These are phyloP conservation scores for Suillus decipiens DNA, from an alignment of 768 basidiomycete species.

Conservation along the genomic window DNA sequence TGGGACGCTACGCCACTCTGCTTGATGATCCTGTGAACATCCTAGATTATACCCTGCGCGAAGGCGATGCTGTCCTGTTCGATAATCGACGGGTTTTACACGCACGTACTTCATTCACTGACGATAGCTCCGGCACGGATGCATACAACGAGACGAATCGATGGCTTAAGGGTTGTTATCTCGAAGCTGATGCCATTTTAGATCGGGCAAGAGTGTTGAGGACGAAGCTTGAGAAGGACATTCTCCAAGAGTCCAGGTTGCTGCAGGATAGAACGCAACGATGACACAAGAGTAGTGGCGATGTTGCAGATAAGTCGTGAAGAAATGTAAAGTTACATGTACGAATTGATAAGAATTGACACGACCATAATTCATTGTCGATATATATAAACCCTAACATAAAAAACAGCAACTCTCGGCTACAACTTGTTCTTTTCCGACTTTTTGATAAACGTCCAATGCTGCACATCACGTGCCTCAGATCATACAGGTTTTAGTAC, in stretches of 20 bases:
- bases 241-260: too few species aligned
- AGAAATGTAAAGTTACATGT: neutral
- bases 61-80: conserved; percentile 88
- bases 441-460: conserved; percentile 65
- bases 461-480: too few species aligned
- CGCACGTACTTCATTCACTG: conserved; percentile 77
- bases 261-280: neutral
- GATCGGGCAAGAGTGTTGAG: conserved; percentile 60
- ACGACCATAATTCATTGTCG: too few species aligned
- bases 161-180: conserved; percentile 91
- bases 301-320: neutral
- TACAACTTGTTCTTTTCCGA: conserved; percentile 45
- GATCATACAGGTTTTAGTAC: too few species aligned
- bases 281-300: neutral
- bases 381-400: neutral
- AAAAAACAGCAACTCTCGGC: conserved; percentile 2
- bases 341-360: neutral
- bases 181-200: conserved; percentile 65
- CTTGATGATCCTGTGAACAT: conserved; percentile 53
- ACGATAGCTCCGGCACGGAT: conserved; percentile 27
- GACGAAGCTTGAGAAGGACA: conserved; percentile 24
- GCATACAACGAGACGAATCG: conserved; percentile 55
- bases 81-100: conserved; percentile 92
- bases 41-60: conserved; percentile 66
- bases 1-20: conserved; percentile 58